A percentile compares a stretch with the other conserved stretches of the same genome.
phyloP scores from a whole-genome alignment of 164 flowering plant species.

The Akebia trifoliata region DNA sequence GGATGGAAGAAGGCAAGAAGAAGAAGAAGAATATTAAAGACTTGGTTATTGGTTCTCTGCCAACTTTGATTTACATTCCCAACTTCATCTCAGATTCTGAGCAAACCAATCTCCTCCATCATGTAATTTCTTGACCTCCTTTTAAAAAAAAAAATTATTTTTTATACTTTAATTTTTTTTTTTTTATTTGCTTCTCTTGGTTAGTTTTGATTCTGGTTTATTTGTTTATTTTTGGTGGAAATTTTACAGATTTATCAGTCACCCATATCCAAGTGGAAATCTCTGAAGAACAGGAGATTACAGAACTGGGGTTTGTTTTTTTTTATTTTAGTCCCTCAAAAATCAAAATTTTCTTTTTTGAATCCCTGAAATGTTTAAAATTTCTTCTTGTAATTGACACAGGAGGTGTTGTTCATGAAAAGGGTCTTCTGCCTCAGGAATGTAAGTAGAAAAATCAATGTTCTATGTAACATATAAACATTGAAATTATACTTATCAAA shows the following conservation, averaged over 20 bases:
- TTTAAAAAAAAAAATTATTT: background rate
- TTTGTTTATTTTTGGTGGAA: no score
- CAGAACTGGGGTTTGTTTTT: conserved; percentile 77
- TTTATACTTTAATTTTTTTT: background rate
- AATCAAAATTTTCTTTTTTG: background rate
- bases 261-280: conserved; percentile 78
- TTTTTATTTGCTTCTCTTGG: background rate
- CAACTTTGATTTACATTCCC: conserved; percentile 64
- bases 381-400: conserved; percentile 5
- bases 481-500: background rate
- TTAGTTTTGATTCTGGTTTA: no score
- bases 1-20: background rate
- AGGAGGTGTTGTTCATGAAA: conserved; percentile 94
- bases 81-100: conserved; percentile 54
- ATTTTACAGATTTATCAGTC: conserved; percentile 53
- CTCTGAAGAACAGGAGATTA: conserved; percentile 74
- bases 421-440: conserved; percentile 76
- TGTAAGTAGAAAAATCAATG: conserved; percentile 39
- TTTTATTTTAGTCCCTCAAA: background rate
- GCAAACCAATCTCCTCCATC: conserved; percentile 44
- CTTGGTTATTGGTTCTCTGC: conserved; percentile 47
- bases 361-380: conserved; percentile 3
- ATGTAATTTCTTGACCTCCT: conserved; percentile 25
- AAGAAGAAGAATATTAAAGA: conserved; percentile 12
- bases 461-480: background rate